Percentiles rank a stretch among this genome's conserved stretches.
Evolutionary conservation across 345 rosid species (phyloP).

Genomic region (Gossypium raimondii): DNA sequence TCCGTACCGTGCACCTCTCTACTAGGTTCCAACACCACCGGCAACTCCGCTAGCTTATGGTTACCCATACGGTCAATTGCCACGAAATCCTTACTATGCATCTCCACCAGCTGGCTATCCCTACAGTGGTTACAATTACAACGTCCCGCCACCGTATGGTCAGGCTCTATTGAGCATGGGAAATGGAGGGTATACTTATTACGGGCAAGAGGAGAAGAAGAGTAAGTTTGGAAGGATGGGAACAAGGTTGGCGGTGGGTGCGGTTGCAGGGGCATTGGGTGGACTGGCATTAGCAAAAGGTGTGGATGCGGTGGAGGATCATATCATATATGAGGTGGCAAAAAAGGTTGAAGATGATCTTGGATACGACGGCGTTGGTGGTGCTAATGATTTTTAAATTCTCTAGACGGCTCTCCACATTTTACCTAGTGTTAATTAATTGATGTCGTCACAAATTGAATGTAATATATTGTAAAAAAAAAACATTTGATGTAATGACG

Average conservation of each 20-base stretch:
- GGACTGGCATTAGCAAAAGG: background rate
- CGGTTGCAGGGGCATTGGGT: background rate
- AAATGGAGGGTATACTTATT: background rate
- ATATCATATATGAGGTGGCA: background rate
- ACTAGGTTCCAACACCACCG: background rate
- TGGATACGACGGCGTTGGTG: background rate
- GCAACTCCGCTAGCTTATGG: background rate
- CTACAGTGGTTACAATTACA: background rate
- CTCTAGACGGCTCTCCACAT: background rate
- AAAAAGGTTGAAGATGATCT: background rate
- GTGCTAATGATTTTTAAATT: background rate
- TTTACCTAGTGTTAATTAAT: background rate
- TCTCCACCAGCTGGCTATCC: background rate
- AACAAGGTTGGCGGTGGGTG: background rate
- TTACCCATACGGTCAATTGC: background rate
- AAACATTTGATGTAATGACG: background rate
- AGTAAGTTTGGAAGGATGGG: background rate
- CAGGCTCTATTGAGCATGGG: background rate
- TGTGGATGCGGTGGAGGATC: background rate
- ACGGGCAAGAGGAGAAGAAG: background rate
- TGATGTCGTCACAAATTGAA: background rate
- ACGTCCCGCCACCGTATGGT: background rate
- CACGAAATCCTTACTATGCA: background rate
- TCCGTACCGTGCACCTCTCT: background rate
- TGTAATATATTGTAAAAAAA: background rate